Conservation (phyloP, 192 early-diverging fungal genomes). For the Coemansia javaensis region DNA sequence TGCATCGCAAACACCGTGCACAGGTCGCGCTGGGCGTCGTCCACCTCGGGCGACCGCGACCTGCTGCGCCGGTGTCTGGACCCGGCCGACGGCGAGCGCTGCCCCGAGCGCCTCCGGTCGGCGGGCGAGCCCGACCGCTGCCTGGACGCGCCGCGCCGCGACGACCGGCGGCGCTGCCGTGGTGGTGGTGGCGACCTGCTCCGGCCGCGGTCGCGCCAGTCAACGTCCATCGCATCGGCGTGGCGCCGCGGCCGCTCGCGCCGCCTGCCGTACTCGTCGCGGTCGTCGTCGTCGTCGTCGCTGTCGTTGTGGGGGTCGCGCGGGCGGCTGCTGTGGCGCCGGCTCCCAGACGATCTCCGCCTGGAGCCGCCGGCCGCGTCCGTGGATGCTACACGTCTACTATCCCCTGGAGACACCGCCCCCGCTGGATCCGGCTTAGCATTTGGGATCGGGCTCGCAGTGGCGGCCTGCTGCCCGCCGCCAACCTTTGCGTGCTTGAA, state of each 20-base stretch:
- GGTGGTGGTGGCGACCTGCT: constrained; percentile 11
- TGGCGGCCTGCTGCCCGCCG: constrained; percentile 9
- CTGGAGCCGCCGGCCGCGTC: background rate
- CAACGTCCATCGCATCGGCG: background rate
- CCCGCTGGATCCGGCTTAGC: constrained; percentile 15
- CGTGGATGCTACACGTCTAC: constrained; percentile 18
- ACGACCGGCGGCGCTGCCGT: constrained; percentile 3
- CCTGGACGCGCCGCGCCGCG: constrained; percentile 11
- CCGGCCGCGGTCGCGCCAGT: constrained; percentile 1
- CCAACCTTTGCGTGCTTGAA: constrained; percentile 22
- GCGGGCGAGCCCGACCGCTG: constrained; percentile 8
- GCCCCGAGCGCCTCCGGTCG: background rate
- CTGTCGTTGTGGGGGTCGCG: constrained; percentile 3
- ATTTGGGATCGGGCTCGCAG: constrained; percentile 5
- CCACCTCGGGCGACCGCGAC: constrained; percentile 65
- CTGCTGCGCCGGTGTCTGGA: constrained; percentile 5
- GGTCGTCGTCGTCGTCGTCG: constrained; percentile 9
- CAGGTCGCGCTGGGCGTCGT: constrained; percentile 75
- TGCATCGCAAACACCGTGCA: constrained; percentile 96
- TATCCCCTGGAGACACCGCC: constrained; percentile 4
- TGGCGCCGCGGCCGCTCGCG: background rate
- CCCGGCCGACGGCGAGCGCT: constrained; percentile 10
- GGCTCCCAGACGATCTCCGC: constrained; percentile 9
- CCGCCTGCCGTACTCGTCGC: background rate
- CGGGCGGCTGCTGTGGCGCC: constrained; percentile 9